A percentile compares a stretch with the other conserved stretches of the same genome.
These are phyloP conservation scores for Mortierella sp. DNA, from an alignment of 371 early-diverging fungal species.

Conservation along the genomic window DNA sequence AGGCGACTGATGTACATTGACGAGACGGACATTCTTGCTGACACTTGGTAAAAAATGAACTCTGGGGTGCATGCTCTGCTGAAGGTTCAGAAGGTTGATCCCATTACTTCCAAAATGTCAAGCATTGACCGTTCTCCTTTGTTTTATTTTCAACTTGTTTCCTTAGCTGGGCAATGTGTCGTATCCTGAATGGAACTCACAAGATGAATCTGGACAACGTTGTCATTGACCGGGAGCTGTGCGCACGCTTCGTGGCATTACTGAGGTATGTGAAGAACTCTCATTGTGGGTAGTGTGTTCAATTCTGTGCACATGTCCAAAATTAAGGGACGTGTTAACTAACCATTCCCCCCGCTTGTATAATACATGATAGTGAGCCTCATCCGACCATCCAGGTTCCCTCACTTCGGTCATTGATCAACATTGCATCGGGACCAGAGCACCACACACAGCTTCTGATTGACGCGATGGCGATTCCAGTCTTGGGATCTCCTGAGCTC, in stretches of 20 bases:
- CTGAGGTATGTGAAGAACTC: slow-evolving; percentile 23
- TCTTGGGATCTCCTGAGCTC: slow-evolving; percentile 45
- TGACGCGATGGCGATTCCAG: slow-evolving; percentile 57
- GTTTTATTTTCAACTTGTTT: not conserved
- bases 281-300: not conserved
- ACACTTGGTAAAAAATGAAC: slow-evolving; percentile 63
- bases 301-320: not conserved
- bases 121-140: not conserved
- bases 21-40: slow-evolving; percentile 62
- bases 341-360: not conserved
- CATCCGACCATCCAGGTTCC: slow-evolving; percentile 56
- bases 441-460: slow-evolving; percentile 58
- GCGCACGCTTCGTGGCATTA: slow-evolving; percentile 40
- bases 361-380: slow-evolving; percentile 31
- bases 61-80: not conserved
- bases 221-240: slow-evolving; percentile 42
- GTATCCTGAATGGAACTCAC: slow-evolving; percentile 71
- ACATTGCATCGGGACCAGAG: slow-evolving; percentile 70
- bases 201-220: slow-evolving; percentile 56
- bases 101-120: not conserved
- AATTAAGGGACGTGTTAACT: not conserved
- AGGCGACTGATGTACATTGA: slow-evolving; percentile 64
- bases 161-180: slow-evolving; percentile 69
- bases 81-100: not conserved
- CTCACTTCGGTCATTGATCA: slow-evolving; percentile 62